phyloP scores from a whole-genome alignment of 257 asterid genomes.

The Solanum arcanum region DNA sequence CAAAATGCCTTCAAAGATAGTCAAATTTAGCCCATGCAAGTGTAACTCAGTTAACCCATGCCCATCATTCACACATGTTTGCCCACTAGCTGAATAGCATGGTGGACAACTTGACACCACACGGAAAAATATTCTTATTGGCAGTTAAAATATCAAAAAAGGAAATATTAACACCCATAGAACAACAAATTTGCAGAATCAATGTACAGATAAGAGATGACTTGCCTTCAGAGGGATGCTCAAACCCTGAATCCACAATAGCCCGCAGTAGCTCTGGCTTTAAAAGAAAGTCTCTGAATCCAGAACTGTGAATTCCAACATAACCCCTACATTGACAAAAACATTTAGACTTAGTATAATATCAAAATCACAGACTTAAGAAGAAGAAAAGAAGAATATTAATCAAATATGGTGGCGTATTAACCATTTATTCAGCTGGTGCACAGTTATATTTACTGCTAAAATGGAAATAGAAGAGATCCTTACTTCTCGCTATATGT shows the following conservation, averaged over 20 bases:
- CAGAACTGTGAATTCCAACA: constrained; percentile 40
- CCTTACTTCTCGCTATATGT: background rate
- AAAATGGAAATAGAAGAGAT: background rate
- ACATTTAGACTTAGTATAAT: background rate
- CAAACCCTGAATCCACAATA: constrained; percentile 42
- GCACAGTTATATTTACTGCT: background rate
- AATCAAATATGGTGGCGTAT: background rate
- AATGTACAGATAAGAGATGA: background rate
- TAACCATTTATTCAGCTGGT: background rate
- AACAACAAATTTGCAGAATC: background rate
- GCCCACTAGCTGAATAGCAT: background rate
- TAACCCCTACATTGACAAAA: constrained; percentile 19
- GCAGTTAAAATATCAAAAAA: background rate
- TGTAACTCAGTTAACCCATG: background rate
- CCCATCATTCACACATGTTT: background rate
- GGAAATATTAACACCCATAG: background rate
- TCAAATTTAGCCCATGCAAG: background rate
- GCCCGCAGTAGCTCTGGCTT: constrained; percentile 44
- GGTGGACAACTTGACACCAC: background rate
- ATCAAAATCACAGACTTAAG: background rate
- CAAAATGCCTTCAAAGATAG: background rate
- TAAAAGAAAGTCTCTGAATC: constrained; percentile 40
- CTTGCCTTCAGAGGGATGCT: constrained; percentile 52
- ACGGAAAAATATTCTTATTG: background rate
- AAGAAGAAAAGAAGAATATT: background rate